phyloP scores from a whole-genome alignment of 23 red algal species.

The Chondrus crispus region DNA sequence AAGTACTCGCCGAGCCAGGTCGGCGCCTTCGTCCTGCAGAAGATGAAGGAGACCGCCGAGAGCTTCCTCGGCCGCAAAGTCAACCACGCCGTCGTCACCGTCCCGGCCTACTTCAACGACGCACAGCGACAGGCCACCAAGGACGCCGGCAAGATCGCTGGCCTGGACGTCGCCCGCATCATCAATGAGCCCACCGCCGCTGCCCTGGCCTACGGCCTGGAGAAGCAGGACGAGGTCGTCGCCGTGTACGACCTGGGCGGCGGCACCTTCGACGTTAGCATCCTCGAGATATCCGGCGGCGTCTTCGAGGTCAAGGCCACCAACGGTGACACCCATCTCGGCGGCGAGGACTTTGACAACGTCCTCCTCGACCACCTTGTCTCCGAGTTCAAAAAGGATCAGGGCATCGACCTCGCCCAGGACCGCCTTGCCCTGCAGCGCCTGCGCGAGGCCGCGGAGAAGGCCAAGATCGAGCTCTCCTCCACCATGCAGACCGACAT shows the following conservation, averaged over 20 bases:
- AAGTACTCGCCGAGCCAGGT: constrained; percentile 97
- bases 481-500: constrained; percentile 97
- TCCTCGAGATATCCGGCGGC: constrained; percentile 97
- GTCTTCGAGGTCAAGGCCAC: constrained; percentile 99
- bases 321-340: constrained; percentile 99
- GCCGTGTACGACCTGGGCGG: constrained; percentile 99
- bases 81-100: constrained; percentile 89
- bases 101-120: constrained; percentile 99
- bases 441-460: constrained; percentile 96
- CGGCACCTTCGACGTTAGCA: constrained; percentile 98
- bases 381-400: constrained; percentile 94
- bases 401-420: constrained; percentile 95
- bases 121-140: constrained; percentile 97
- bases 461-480: constrained; percentile 97
- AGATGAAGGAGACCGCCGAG: constrained; percentile 99
- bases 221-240: constrained; percentile 92
- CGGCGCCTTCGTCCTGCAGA: constrained; percentile 95
- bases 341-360: constrained; percentile 99
- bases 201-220: constrained; percentile 91
- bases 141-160: constrained; percentile 98
- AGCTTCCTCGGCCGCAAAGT: constrained; percentile 88
- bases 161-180: constrained; percentile 93
- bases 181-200: constrained; percentile 99
- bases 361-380: constrained; percentile 86
- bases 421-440: constrained; percentile 93